Percentiles rank a stretch among this genome's conserved stretches.
phyloP scores from a whole-genome alignment of 129 eudicot species.

The Artemisia tridentata region DNA sequence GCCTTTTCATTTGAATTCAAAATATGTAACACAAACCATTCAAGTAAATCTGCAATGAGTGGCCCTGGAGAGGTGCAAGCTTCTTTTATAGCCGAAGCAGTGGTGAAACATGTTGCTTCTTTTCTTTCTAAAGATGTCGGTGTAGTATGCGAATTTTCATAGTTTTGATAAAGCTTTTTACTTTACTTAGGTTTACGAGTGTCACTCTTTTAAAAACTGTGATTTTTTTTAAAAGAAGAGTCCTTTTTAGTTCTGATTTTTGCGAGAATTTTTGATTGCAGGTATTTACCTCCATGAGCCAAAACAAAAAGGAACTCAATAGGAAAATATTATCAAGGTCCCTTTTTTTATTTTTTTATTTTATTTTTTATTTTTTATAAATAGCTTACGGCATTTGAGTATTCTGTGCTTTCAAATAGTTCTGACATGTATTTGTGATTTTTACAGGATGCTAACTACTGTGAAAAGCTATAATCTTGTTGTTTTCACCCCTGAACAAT shows the following conservation, averaged over 20 bases:
- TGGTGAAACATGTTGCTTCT: slow-evolving; percentile 72
- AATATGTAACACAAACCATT: slow-evolving; percentile 79
- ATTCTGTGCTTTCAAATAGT: too few species aligned
- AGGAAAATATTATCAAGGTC: too few species aligned
- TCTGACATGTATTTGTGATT: too few species aligned
- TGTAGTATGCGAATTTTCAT: slow-evolving; percentile 69
- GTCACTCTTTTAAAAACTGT: not conserved
- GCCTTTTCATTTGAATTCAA: too few species aligned
- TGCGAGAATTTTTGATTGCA: slow-evolving; percentile 37
- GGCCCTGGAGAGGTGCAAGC: slow-evolving; percentile 92
- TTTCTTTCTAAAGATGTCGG: slow-evolving; percentile 64
- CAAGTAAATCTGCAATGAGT: slow-evolving; percentile 89
- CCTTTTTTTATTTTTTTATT: too few species aligned
- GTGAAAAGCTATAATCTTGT: too few species aligned
- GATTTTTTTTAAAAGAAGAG: not conserved
- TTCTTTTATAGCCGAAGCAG: slow-evolving; percentile 80
- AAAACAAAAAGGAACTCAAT: too few species aligned
- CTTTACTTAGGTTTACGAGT: not conserved
- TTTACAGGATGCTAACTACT: too few species aligned
- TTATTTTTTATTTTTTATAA: too few species aligned
- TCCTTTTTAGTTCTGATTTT: not conserved
- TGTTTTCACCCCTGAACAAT: too few species aligned
- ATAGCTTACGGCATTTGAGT: too few species aligned
- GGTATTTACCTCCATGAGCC: slow-evolving; percentile 79
- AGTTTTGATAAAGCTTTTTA: not conserved